Evolutionary conservation across 495 filamentous ascomycete genomes (phyloP).

Genomic region (Penicillium pancosmium): DNA sequence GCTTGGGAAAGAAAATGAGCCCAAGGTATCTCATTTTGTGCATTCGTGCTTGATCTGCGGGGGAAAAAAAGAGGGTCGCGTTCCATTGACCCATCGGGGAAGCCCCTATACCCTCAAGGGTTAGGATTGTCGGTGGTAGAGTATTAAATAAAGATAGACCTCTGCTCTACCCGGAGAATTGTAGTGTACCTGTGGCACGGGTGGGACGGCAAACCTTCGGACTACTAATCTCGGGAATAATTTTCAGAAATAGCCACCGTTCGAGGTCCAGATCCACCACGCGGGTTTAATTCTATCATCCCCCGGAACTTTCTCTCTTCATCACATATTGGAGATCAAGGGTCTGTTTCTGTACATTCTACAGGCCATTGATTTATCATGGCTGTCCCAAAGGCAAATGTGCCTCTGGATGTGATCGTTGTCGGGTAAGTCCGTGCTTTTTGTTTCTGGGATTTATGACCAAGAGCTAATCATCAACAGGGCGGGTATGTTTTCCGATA

Average conservation of each 20-base stretch:
- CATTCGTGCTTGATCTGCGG: constrained; percentile 7
- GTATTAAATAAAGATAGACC: constrained; percentile 4
- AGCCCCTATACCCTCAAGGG: constrained; percentile 8
- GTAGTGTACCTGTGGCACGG: constrained; percentile 16
- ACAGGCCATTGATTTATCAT: constrained; percentile 17
- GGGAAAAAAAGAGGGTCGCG: constrained; percentile 14
- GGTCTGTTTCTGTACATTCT: neutral
- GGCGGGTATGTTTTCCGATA: constrained; percentile 33
- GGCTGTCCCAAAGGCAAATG: constrained; percentile 26
- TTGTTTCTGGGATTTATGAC: neutral
- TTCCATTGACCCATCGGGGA: constrained; percentile 10
- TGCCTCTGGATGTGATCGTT: constrained; percentile 35
- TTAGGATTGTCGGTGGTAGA: constrained; percentile 10
- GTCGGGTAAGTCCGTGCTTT: constrained; percentile 31
- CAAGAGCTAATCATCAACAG: constrained; percentile 24
- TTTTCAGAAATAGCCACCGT: constrained; percentile 22
- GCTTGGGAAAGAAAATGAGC: neutral
- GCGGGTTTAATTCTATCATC: neutral
- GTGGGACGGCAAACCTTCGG: constrained; percentile 24
- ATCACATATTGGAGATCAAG: neutral
- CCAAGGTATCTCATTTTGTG: constrained; percentile 5
- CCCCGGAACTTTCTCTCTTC: neutral
- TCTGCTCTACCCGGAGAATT: constrained; percentile 2
- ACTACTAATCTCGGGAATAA: constrained; percentile 8
- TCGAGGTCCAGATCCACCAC: neutral